A percentile compares a stretch with the other conserved stretches of the same genome.
Conservation (phyloP, 331 rosid genomes). For the Acacia concinna region DNA sequence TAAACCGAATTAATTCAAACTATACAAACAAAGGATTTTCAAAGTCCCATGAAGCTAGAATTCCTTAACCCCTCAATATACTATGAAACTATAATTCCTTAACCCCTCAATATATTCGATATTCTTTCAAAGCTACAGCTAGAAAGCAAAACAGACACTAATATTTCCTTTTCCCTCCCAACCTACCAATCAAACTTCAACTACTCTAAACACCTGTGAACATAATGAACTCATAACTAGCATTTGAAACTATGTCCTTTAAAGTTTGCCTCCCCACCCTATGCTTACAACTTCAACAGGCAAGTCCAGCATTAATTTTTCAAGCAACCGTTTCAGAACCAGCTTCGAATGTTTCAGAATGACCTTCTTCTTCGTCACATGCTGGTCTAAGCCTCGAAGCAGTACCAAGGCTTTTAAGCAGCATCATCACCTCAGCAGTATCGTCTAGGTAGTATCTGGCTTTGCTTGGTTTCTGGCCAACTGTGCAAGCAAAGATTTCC, state of each 20-base stretch:
- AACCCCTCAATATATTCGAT: background rate
- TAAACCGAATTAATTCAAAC: slow-evolving; percentile 10
- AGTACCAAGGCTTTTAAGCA: slow-evolving; percentile 55
- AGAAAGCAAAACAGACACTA: background rate
- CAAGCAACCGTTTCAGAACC: slow-evolving; percentile 36
- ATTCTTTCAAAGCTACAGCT: background rate
- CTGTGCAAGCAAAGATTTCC: slow-evolving; percentile 75
- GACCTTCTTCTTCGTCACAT: slow-evolving; percentile 32
- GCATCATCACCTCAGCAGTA: slow-evolving; percentile 49
- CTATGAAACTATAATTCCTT: background rate
- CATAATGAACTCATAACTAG: background rate
- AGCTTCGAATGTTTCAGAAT: slow-evolving; percentile 4
- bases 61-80: background rate
- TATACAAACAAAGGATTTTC: slow-evolving; percentile 7
- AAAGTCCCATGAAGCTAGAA: slow-evolving; percentile 3
- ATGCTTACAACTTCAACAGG: background rate
- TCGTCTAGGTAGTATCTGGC: slow-evolving; percentile 78
- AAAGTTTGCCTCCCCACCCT: background rate
- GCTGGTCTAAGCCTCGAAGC: slow-evolving; percentile 35
- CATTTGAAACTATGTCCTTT: background rate
- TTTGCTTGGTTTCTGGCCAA: slow-evolving; percentile 85
- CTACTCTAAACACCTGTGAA: background rate
- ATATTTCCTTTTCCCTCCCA: background rate
- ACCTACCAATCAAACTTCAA: slow-evolving; percentile 17
- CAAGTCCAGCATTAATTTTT: slow-evolving; percentile 28